phyloP scores from a whole-genome alignment of 192 early-diverging fungal species.

The Chytriomyces sp. region DNA sequence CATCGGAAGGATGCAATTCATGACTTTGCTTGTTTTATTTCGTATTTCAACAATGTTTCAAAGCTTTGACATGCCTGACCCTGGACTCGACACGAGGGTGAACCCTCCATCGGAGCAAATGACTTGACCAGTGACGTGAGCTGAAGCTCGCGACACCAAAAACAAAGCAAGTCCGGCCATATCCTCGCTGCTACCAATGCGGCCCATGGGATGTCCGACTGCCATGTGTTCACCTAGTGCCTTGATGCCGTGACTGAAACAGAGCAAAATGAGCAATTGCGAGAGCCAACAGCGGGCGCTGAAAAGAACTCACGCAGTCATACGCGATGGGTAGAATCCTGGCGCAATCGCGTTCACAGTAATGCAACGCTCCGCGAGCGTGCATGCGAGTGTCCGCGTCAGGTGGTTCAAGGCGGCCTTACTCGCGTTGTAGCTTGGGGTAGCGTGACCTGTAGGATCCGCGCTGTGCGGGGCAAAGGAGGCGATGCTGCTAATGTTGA shows the following conservation, averaged over 20 bases:
- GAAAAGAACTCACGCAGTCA: constrained; percentile 52
- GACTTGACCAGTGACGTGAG: constrained; percentile 80
- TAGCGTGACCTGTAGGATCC: constrained; percentile 42
- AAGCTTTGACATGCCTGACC: constrained; percentile 29
- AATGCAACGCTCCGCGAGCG: constrained; percentile 39
- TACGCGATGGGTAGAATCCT: constrained; percentile 52
- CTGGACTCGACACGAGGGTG: constrained; percentile 25
- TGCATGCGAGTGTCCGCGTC: constrained; percentile 44
- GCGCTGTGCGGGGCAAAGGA: constrained; percentile 38
- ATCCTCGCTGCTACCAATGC: constrained; percentile 82
- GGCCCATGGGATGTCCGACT: constrained; percentile 57
- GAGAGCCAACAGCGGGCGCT: constrained; percentile 71
- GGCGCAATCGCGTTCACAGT: constrained; percentile 57
- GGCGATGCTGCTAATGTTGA: constrained; percentile 75
- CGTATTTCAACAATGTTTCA: neutral
- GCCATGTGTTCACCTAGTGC: constrained; percentile 5
- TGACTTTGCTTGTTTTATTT: too few relatives aligned
- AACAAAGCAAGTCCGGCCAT: constrained; percentile 86
- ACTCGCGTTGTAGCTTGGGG: constrained; percentile 43
- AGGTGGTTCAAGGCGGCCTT: constrained; percentile 59
- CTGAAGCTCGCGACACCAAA: constrained; percentile 70
- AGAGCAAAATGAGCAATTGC: neutral
- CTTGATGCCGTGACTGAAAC: constrained; percentile 6
- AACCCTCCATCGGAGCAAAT: constrained; percentile 85
- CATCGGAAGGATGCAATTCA: too few relatives aligned